Conservation (phyloP, 106 monocot genomes). For the Dendrobium chrysotoxum region DNA sequence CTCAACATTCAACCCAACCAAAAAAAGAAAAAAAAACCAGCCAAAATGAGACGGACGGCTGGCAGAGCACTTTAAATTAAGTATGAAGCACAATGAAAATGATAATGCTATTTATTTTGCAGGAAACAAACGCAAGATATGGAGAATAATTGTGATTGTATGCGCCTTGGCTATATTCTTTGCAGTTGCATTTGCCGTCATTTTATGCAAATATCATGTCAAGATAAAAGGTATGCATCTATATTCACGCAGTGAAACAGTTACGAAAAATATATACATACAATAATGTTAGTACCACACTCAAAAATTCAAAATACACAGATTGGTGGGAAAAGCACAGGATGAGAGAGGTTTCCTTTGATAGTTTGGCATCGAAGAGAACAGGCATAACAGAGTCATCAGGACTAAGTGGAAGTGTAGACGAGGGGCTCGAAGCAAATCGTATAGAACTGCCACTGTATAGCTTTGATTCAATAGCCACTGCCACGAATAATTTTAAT, state of each 20-base stretch:
- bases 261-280: background rate
- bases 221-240: background rate
- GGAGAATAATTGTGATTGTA: background rate
- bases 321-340: too few species aligned
- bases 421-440: background rate
- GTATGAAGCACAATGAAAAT: background rate
- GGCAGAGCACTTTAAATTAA: too few species aligned
- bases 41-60: too few species aligned
- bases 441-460: background rate
- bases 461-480: background rate
- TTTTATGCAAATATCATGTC: background rate
- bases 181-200: background rate
- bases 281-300: too few species aligned
- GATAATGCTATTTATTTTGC: background rate
- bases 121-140: background rate
- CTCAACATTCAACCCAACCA: too few species aligned
- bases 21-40: too few species aligned
- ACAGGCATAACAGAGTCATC: background rate
- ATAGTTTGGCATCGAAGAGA: background rate
- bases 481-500: conserved; percentile 10
- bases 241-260: background rate
- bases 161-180: background rate
- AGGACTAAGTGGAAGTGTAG: background rate
- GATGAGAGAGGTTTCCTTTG: background rate
- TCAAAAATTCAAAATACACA: too few species aligned